phyloP scores from a whole-genome alignment of 192 early-diverging fungal genomes.

The Entomortierella parvispora region DNA sequence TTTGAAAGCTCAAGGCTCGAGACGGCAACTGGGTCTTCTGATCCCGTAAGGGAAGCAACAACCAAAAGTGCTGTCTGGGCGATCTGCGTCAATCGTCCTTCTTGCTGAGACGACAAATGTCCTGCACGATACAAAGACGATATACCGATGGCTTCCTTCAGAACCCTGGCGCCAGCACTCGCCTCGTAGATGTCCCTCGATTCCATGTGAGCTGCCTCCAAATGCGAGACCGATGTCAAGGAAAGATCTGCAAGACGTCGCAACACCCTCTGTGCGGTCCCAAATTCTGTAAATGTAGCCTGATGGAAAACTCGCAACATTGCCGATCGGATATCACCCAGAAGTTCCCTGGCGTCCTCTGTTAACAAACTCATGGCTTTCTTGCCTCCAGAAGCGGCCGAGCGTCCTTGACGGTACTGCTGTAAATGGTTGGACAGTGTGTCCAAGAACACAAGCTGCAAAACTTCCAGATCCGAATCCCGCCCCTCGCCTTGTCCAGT shows the following conservation, averaged over 20 bases:
- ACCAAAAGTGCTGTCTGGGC: conserved; percentile 29
- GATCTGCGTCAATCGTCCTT: conserved; percentile 13
- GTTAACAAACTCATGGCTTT: background rate
- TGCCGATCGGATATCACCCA: conserved; percentile 23
- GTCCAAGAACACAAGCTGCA: conserved; percentile 53
- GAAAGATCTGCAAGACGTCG: conserved; percentile 45
- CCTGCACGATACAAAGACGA: conserved; percentile 41
- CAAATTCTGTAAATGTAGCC: background rate
- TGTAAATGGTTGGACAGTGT: conserved; percentile 44
- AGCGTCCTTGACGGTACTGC: conserved; percentile 10
- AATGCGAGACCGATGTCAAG: conserved; percentile 37
- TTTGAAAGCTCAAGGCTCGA: conserved; percentile 10
- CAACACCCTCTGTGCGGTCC: conserved; percentile 17
- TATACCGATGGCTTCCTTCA: conserved; percentile 33
- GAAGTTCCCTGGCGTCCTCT: conserved; percentile 27
- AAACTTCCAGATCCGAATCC: conserved; percentile 33
- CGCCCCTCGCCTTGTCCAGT: background rate
- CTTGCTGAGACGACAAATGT: conserved; percentile 39
- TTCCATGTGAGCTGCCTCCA: conserved; percentile 33
- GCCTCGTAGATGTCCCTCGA: background rate
- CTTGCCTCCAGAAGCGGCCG: background rate
- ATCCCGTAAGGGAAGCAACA: conserved; percentile 6
- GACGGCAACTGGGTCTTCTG: background rate
- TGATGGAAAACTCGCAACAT: conserved; percentile 26
- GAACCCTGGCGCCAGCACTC: conserved; percentile 12